phyloP scores from a whole-genome alignment of 192 early-diverging fungal genomes.

The Gryganskiella cystojenkinii region DNA sequence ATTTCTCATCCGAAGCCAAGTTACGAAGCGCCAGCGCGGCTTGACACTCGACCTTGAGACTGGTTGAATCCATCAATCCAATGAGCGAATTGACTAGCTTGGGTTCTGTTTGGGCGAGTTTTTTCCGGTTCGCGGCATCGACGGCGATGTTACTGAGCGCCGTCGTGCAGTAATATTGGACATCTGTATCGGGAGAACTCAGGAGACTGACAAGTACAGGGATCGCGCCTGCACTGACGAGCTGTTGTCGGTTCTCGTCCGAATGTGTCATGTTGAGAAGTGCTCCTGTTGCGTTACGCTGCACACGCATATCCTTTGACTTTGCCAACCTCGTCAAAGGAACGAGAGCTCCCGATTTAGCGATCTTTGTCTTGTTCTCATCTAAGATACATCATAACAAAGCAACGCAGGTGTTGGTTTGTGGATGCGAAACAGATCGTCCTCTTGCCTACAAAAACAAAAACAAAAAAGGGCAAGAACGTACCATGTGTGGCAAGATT shows the following conservation, averaged over 20 bases:
- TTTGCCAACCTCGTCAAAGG: constrained; percentile 78
- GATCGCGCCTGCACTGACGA: constrained; percentile 85
- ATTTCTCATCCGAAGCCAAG: constrained; percentile 87
- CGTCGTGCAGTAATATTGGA: constrained; percentile 92
- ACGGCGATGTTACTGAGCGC: constrained; percentile 92
- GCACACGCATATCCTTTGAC: constrained; percentile 86
- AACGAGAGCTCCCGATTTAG: constrained; percentile 83
- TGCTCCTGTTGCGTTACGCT: constrained; percentile 91
- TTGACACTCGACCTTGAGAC: constrained; percentile 89
- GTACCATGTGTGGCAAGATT: constrained; percentile 88
- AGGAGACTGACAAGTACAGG: constrained; percentile 85
- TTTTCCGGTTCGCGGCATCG: constrained; percentile 73
- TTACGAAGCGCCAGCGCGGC: constrained; percentile 89
- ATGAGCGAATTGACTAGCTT: constrained; percentile 81
- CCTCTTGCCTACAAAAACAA: constrained; percentile 15
- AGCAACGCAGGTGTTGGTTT: not conserved
- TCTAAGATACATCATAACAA: constrained; percentile 55
- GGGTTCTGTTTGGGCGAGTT: constrained; percentile 77
- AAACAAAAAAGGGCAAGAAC: constrained; percentile 9
- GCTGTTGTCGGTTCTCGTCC: constrained; percentile 82
- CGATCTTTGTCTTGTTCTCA: constrained; percentile 90
- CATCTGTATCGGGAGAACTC: constrained; percentile 80
- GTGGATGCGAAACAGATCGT: no score
- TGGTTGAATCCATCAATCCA: constrained; percentile 79
- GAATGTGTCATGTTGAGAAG: constrained; percentile 94